phyloP scores from a whole-genome alignment of 1,284 basidiomycete species.

The Fomitopsis schrenkii region DNA sequence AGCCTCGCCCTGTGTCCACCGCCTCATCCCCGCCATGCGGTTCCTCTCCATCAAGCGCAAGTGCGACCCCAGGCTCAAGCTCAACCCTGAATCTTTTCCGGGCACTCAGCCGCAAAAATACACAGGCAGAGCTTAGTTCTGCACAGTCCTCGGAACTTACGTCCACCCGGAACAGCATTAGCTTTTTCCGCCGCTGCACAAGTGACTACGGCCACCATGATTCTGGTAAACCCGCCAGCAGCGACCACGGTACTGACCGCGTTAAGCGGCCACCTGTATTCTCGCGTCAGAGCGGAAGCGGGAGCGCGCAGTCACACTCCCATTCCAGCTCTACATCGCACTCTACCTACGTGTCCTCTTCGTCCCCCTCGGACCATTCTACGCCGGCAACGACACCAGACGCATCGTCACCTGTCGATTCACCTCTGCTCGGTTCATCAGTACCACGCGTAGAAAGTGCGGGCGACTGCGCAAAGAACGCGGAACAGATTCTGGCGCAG shows the following conservation, averaged over 20 bases:
- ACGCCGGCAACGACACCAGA: slow-evolving; percentile 21
- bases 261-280: neutral
- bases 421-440: neutral
- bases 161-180: slow-evolving; percentile 10
- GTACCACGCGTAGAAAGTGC: neutral
- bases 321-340: slow-evolving; percentile 7
- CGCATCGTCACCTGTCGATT: neutral
- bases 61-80: neutral
- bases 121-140: neutral
- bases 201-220: slow-evolving; percentile 11
- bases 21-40: neutral
- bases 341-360: neutral
- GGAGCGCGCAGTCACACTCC: slow-evolving; percentile 3
- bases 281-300: neutral
- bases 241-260: neutral
- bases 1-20: neutral
- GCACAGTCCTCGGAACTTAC: neutral
- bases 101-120: slow-evolving; percentile 4
- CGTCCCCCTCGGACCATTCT: slow-evolving; percentile 9
- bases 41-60: neutral
- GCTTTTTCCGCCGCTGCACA: slow-evolving; percentile 15
- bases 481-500: neutral
- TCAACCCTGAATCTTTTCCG: slow-evolving; percentile 3
- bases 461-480: neutral
- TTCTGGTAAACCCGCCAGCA: slow-evolving; percentile 6